phyloP scores from a whole-genome alignment of 352 stramenopile species.

The Globisporangium abappressorium region DNA sequence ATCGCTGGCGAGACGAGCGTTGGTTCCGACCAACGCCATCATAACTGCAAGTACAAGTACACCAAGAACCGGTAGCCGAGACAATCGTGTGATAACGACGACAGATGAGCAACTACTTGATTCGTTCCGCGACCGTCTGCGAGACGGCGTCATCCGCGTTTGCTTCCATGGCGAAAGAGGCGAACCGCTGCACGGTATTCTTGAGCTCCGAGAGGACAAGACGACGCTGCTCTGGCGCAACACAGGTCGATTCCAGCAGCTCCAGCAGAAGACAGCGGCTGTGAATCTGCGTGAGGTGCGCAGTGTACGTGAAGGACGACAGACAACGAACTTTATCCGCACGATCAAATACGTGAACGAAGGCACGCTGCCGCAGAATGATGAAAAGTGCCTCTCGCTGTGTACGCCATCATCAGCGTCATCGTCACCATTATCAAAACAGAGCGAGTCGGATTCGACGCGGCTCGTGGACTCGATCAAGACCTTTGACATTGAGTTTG shows the following conservation, averaged over 20 bases:
- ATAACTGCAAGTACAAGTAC: neutral
- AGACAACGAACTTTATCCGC: slow-evolving; percentile 78
- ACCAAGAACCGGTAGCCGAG: neutral
- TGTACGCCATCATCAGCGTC: slow-evolving; percentile 15
- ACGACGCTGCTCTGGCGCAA: slow-evolving; percentile 61
- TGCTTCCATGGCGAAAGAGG: slow-evolving; percentile 44
- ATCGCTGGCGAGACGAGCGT: neutral
- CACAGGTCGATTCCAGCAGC: slow-evolving; percentile 29
- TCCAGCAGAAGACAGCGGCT: slow-evolving; percentile 23
- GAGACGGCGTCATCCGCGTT: slow-evolving; percentile 51
- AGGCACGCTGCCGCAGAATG: slow-evolving; percentile 31
- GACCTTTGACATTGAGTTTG: slow-evolving; percentile 78
- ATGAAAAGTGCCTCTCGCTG: slow-evolving; percentile 3
- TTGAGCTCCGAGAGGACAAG: slow-evolving; percentile 69
- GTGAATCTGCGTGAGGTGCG: slow-evolving; percentile 51
- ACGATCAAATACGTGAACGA: slow-evolving; percentile 77
- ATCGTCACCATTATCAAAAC: neutral
- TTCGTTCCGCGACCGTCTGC: slow-evolving; percentile 56
- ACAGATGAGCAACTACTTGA: slow-evolving; percentile 30
- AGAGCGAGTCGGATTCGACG: slow-evolving; percentile 11
- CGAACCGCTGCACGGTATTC: slow-evolving; percentile 42
- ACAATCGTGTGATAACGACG: neutral
- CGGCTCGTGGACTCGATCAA: slow-evolving; percentile 23
- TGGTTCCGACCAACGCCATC: neutral
- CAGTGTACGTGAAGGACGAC: slow-evolving; percentile 58